A percentile compares a stretch with the other conserved stretches of the same genome.
These are phyloP conservation scores for Selaginella tamariscina DNA, from an alignment of 75 land plant species.

Conservation along the genomic window DNA sequence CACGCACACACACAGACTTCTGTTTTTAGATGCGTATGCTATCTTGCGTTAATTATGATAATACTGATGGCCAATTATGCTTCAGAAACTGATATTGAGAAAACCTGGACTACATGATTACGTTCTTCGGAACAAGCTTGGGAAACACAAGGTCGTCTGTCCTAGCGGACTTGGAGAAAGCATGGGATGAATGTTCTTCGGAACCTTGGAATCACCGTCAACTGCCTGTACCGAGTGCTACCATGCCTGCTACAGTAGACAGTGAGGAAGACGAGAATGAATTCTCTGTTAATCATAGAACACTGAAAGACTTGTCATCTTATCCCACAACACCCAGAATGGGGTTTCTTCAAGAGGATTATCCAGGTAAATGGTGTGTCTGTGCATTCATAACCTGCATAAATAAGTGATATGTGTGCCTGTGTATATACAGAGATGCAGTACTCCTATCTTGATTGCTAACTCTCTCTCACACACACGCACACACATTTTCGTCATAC, in stretches of 20 bases:
- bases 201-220: conserved; percentile 78
- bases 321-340: conserved; percentile 23
- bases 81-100: conserved; percentile 74
- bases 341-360: conserved; percentile 40
- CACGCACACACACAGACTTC: not conserved
- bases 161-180: conserved; percentile 64
- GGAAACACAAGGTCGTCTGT: conserved; percentile 46
- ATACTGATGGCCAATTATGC: not conserved
- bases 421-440: too few relatives aligned
- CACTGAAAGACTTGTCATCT: not conserved
- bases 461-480: too few relatives aligned
- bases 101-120: conserved; percentile 77
- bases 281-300: conserved; percentile 16
- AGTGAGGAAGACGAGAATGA: conserved; percentile 77
- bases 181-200: conserved; percentile 54
- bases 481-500: too few relatives aligned
- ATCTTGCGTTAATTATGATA: not conserved
- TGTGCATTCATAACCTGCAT: too few relatives aligned
- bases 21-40: not conserved
- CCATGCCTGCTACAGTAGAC: conserved; percentile 61
- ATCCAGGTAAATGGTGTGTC: too few relatives aligned
- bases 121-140: conserved; percentile 47
- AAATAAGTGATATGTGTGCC: too few relatives aligned
- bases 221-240: conserved; percentile 84
- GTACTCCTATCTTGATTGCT: too few relatives aligned